Evolutionary conservation across 352 stramenopile genomes (phyloP), one percentile per base, ranked within the genome.

Genomic region (Saprolegnia parasitica): DNA sequence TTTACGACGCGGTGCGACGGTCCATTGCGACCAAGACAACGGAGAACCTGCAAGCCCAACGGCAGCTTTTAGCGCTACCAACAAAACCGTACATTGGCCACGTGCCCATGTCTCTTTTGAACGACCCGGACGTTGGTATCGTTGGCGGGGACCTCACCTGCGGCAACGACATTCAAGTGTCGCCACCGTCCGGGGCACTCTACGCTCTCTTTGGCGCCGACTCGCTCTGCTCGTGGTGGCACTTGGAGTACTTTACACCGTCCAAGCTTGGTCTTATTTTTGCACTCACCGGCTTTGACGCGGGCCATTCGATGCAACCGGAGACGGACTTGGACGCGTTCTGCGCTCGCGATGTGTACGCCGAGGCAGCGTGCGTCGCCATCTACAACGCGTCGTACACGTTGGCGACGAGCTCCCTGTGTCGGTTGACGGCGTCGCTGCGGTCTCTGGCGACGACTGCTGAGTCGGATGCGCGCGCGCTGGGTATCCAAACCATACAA

Each of bases 121-220:
- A 5, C 0, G 40, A 23, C 21, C 40, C 60, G 40, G 40, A 21
- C 8, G 8, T 67, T 3, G 20, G 10, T 2, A 54, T 15, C 18
- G 62, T 56, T 24, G 60, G 60, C 24, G 60, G 60, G 21, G n/a
- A 67, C 23, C 20, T 67, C 24, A 16, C 56, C 20, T 67, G 60
- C 32, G 60, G 20, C 5, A 24, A 29, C 5, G 24, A 67, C 5
- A n/a, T 23, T 21, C 21, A 10, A 21, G 21, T 32, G 8, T 20
- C 24, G 13, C 52, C 13, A 11, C 13, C 35, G 11, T 16, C 11
- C 13, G 11, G 35, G 24, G 35, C 11, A 10, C 35, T 60, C 24
- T 16, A 35, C 35, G n/a, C 13, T 4, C 35, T 60, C 13, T 60
- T 60, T 60, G 35, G 52, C 13, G 16, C 35, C 35, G 20, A 24